Evolutionary conservation across 352 stramenopile genomes (phyloP).

Genomic region (Pythium folliculosum): DNA sequence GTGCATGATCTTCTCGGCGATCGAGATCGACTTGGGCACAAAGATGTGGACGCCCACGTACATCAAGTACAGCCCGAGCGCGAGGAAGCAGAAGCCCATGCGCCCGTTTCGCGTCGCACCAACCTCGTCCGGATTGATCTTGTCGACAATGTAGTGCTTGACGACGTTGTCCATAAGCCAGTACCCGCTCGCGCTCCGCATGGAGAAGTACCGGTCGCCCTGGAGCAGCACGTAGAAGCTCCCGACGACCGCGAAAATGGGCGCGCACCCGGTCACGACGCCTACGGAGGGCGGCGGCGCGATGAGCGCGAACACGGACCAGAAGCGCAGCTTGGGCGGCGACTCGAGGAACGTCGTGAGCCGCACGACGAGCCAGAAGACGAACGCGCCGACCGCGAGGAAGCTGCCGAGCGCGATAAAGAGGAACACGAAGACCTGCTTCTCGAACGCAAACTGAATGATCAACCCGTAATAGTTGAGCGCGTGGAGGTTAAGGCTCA

Average conservation of each 20-base stretch:
- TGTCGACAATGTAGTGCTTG: constrained; percentile 87
- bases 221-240: constrained; percentile 76
- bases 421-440: constrained; percentile 91
- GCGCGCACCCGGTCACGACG: constrained; percentile 86
- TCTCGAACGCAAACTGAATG: constrained; percentile 96
- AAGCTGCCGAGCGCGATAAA: constrained; percentile 92
- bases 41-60: constrained; percentile 89
- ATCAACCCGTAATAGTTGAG: constrained; percentile 96
- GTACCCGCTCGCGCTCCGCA: constrained; percentile 48
- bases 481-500: constrained; percentile 91
- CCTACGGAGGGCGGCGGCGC: constrained; percentile 86
- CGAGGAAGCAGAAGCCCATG: constrained; percentile 93
- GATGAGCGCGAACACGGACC: constrained; percentile 90
- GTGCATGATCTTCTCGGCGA: constrained; percentile 87
- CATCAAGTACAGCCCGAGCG: constrained; percentile 89
- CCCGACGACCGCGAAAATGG: constrained; percentile 74
- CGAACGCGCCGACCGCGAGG: constrained; percentile 74
- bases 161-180: constrained; percentile 79
- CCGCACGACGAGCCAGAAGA: constrained; percentile 92
- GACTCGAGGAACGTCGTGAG: constrained; percentile 91
- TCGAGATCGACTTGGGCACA: constrained; percentile 88
- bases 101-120: constrained; percentile 78
- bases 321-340: constrained; percentile 92
- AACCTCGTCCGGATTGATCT: constrained; percentile 78
- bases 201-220: constrained; percentile 45